A percentile compares a stretch with the other conserved stretches of the same genome.
These are phyloP conservation scores for Lasiosphaeria miniovina DNA, from an alignment of 495 filamentous ascomycete species.

Conservation along the genomic window DNA sequence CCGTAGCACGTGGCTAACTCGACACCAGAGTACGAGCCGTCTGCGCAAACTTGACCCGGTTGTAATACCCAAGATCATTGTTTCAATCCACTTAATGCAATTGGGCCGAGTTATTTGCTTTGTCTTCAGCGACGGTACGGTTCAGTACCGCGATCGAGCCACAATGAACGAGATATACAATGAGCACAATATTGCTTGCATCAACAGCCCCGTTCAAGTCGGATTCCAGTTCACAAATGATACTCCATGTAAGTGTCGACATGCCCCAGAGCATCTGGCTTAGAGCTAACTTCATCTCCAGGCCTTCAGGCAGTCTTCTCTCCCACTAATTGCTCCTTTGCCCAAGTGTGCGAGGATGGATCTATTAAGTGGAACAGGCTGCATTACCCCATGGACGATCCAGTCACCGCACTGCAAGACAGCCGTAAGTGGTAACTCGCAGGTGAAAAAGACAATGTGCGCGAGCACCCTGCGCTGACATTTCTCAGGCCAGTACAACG, in stretches of 20 bases:
- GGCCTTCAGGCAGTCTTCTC: constrained; percentile 69
- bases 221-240: constrained; percentile 63
- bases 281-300: constrained; percentile 28
- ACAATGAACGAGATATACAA: constrained; percentile 64
- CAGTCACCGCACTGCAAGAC: constrained; percentile 36
- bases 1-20: constrained; percentile 12
- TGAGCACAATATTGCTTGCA: constrained; percentile 57
- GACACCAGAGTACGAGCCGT: constrained; percentile 50
- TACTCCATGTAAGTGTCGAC: constrained; percentile 44
- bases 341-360: constrained; percentile 62
- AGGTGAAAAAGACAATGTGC: background rate
- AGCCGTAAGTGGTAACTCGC: constrained; percentile 30
- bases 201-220: constrained; percentile 66
- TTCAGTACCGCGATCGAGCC: constrained; percentile 71
- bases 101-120: constrained; percentile 66
- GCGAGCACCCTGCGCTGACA: background rate
- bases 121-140: constrained; percentile 69
- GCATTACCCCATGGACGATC: constrained; percentile 49
- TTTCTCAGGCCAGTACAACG: constrained; percentile 36
- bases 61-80: constrained; percentile 60
- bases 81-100: constrained; percentile 63
- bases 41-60: constrained; percentile 68
- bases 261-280: constrained; percentile 22
- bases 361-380: constrained; percentile 61
- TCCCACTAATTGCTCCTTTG: constrained; percentile 67